Evolutionary conservation across 2,329 filamentous ascomycete genomes (phyloP).

Genomic region (Zymoseptoria ardabiliae): DNA sequence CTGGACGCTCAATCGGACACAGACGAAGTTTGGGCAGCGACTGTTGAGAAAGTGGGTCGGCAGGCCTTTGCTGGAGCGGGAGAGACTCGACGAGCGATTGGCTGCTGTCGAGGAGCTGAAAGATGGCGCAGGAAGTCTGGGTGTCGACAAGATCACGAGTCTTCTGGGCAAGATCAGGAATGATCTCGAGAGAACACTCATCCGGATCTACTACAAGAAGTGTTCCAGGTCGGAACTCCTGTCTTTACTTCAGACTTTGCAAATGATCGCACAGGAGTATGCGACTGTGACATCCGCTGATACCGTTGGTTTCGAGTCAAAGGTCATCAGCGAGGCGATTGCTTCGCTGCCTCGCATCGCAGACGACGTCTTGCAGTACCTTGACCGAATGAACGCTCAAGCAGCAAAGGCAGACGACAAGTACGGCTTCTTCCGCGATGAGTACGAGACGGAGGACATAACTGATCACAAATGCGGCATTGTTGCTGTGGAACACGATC

Average conservation of each 20-base stretch:
- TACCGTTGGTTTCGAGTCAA: conserved; percentile 65
- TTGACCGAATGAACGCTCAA: conserved; percentile 77
- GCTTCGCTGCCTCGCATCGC: conserved; percentile 69
- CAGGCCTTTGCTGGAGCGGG: conserved; percentile 71
- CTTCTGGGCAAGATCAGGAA: conserved; percentile 64
- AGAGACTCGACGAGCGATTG: conserved; percentile 68
- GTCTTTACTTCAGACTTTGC: conserved; percentile 74
- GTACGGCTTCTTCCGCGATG: conserved; percentile 84
- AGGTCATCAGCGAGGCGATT: conserved; percentile 63
- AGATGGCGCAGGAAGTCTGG: conserved; percentile 55
- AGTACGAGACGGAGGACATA: conserved; percentile 82
- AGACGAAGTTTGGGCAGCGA: conserved; percentile 80
- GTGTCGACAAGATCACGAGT: conserved; percentile 65
- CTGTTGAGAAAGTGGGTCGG: conserved; percentile 93
- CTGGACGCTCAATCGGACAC: conserved; percentile 90
- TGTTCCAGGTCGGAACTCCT: conserved; percentile 85
- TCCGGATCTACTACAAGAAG: conserved; percentile 96
- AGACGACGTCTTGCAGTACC: conserved; percentile 62
- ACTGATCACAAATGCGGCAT: conserved; percentile 88
- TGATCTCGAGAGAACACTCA: conserved; percentile 86
- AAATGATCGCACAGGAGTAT: conserved; percentile 73
- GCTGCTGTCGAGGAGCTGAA: conserved; percentile 81
- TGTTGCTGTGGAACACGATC: conserved; percentile 80
- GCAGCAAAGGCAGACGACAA: conserved; percentile 85
- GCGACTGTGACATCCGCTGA: conserved; percentile 55